Percentiles rank a stretch among this genome's conserved stretches.
Evolutionary conservation across 2,329 filamentous ascomycete genomes (phyloP).

Genomic region (Mariannaea sp.): DNA sequence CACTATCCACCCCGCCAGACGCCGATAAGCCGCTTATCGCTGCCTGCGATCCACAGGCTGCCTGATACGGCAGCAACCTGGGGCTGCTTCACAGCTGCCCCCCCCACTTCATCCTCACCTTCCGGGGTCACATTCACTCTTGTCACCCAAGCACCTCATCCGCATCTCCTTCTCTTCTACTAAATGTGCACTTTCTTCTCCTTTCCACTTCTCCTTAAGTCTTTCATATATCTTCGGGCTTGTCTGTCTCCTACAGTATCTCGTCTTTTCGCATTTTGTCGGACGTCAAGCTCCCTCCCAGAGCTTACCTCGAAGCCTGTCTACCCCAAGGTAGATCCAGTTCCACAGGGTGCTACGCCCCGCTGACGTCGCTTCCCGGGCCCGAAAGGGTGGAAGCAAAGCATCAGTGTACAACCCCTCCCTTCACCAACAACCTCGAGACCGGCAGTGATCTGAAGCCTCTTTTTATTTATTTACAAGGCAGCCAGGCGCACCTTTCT

Average conservation of each 20-base stretch:
- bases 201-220: slow-evolving; percentile 1
- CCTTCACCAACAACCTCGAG: slow-evolving; percentile 15
- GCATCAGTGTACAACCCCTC: slow-evolving; percentile 25
- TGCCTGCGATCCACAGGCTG: slow-evolving; percentile 38
- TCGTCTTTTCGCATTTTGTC: not conserved
- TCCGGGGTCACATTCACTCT: slow-evolving; percentile 24
- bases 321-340: not conserved
- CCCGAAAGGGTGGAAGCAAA: slow-evolving; percentile 25
- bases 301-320: not conserved
- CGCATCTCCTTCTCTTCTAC: slow-evolving; percentile 10
- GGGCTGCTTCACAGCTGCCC: slow-evolving; percentile 35
- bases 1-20: slow-evolving; percentile 23
- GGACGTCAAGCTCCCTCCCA: not conserved
- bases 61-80: slow-evolving; percentile 40
- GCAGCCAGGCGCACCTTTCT: not conserved
- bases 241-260: not conserved
- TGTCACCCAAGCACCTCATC: slow-evolving; percentile 29
- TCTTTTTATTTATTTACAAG: not conserved
- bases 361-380: slow-evolving; percentile 26
- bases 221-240: not conserved
- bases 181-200: slow-evolving; percentile 16
- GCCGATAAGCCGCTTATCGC: slow-evolving; percentile 40
- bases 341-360: slow-evolving; percentile 1
- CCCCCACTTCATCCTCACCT: slow-evolving; percentile 42
- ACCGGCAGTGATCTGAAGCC: slow-evolving; percentile 1